Percentiles rank a stretch among this genome's conserved stretches.
Evolutionary conservation across 257 asterid genomes (phyloP).

Genomic region (Scutellaria baicalensis): DNA sequence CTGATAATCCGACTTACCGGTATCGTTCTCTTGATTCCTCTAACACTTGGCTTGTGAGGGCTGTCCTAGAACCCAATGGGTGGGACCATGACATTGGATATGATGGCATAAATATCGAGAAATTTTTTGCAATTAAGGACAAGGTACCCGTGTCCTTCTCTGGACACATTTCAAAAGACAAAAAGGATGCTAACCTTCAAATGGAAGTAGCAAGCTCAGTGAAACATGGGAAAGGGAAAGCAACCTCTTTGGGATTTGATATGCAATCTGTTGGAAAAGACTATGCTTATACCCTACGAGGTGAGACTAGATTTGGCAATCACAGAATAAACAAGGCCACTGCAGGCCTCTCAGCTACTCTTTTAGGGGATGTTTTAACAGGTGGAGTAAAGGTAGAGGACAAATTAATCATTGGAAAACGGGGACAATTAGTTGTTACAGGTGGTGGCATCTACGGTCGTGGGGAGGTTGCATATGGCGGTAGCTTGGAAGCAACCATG

Average conservation of each 20-base stretch:
- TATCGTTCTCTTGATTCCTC: conserved; percentile 88
- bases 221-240: conserved; percentile 82
- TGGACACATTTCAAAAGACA: conserved; percentile 87
- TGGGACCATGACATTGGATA: conserved; percentile 99
- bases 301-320: conserved; percentile 77
- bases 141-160: conserved; percentile 80
- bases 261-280: conserved; percentile 89
- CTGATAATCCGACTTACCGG: conserved; percentile 93
- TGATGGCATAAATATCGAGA: conserved; percentile 87
- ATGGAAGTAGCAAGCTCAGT: conserved; percentile 89
- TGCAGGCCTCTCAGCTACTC: conserved; percentile 86
- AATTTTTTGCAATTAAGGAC: conserved; percentile 64
- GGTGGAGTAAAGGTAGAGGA: conserved; percentile 91
- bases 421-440: conserved; percentile 72
- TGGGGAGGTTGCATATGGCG: conserved; percentile 90
- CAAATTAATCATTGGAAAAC: conserved; percentile 54
- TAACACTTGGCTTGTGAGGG: conserved; percentile 96
- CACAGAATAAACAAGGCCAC: conserved; percentile 61
- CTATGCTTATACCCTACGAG: conserved; percentile 73
- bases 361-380: conserved; percentile 74
- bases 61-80: conserved; percentile 88
- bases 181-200: conserved; percentile 82
- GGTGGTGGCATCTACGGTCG: conserved; percentile 92
- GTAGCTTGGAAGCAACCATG: conserved; percentile 87
- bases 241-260: conserved; percentile 84